phyloP scores from a whole-genome alignment of 208 protist genomes.

The Crithidia mellificae region DNA sequence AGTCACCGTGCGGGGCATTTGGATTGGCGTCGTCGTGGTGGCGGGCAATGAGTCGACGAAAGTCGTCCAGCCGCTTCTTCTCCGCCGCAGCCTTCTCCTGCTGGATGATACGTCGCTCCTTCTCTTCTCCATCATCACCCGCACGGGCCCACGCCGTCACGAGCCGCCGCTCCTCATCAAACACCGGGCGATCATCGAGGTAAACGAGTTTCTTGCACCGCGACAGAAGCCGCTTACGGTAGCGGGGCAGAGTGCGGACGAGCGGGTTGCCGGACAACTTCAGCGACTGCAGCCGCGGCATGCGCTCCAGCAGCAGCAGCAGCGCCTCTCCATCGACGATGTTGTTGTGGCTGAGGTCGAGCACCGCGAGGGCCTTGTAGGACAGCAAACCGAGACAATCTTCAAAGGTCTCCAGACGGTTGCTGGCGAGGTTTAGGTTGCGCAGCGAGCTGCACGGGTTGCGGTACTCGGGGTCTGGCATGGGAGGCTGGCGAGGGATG shows the following conservation, averaged over 20 bases:
- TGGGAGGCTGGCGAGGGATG: neutral
- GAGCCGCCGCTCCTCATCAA: slow-evolving; percentile 82
- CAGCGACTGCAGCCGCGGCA: slow-evolving; percentile 82
- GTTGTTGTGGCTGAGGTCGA: slow-evolving; percentile 93
- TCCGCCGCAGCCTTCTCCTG: slow-evolving; percentile 38
- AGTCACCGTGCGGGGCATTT: slow-evolving; percentile 20
- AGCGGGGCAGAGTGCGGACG: slow-evolving; percentile 72
- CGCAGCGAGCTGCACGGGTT: slow-evolving; percentile 80
- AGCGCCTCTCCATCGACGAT: slow-evolving; percentile 82
- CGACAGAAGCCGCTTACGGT: slow-evolving; percentile 87
- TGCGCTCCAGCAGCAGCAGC: slow-evolving; percentile 76
- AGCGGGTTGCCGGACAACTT: slow-evolving; percentile 91
- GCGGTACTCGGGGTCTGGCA: slow-evolving; percentile 36
- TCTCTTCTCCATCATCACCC: slow-evolving; percentile 72
- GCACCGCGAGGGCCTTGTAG: slow-evolving; percentile 63
- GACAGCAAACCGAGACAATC: slow-evolving; percentile 70
- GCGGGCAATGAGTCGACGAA: slow-evolving; percentile 58
- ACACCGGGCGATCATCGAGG: slow-evolving; percentile 92
- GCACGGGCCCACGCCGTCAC: slow-evolving; percentile 84
- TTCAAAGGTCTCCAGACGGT: slow-evolving; percentile 63
- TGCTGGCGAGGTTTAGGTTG: slow-evolving; percentile 80
- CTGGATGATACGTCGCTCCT: slow-evolving; percentile 65
- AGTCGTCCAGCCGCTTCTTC: slow-evolving; percentile 76
- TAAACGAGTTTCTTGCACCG: slow-evolving; percentile 72
- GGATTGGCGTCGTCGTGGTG: slow-evolving; percentile 3